These are phyloP conservation scores for Stachybotrys chartarum DNA, from an alignment of 2,329 filamentous ascomycete genomes.

Conservation along the genomic window DNA sequence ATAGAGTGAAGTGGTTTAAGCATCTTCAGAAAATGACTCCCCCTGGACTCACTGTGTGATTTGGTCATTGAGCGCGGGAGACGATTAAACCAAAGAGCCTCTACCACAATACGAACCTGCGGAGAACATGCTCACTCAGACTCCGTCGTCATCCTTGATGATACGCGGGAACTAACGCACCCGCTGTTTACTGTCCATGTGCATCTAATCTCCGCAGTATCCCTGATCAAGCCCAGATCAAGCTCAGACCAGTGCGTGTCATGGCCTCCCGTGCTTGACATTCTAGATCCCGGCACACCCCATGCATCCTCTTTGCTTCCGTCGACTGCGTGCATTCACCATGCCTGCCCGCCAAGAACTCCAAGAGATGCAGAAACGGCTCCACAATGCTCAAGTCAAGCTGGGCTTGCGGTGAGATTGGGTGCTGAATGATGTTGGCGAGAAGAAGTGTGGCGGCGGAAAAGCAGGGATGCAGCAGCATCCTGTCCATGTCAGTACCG, in stretches of 20 bases:
- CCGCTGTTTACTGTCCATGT: no score
- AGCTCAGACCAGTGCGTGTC: not conserved
- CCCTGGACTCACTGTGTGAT: no score
- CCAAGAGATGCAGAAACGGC: not conserved
- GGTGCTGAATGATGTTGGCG: not conserved
- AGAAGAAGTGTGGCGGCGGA: slow-evolving; percentile 4
- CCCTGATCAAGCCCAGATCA: no score
- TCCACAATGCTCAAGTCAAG: not conserved
- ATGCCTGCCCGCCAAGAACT: not conserved
- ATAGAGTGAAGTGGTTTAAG: no score
- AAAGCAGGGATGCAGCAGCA: slow-evolving; percentile 10
- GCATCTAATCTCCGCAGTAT: no score
- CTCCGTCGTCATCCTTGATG: no score
- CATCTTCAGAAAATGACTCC: no score
- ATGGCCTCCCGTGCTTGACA: not conserved
- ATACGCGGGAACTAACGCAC: no score
- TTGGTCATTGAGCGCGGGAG: no score
- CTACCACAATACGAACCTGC: no score
- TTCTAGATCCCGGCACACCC: not conserved
- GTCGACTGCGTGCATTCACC: not conserved
- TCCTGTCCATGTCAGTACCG: slow-evolving; percentile 2
- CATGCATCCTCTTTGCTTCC: not conserved
- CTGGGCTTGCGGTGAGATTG: not conserved
- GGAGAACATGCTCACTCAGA: no score
- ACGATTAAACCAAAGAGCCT: no score